phyloP scores from a whole-genome alignment of 305 asterid species.

The Ruellia speciosa region DNA sequence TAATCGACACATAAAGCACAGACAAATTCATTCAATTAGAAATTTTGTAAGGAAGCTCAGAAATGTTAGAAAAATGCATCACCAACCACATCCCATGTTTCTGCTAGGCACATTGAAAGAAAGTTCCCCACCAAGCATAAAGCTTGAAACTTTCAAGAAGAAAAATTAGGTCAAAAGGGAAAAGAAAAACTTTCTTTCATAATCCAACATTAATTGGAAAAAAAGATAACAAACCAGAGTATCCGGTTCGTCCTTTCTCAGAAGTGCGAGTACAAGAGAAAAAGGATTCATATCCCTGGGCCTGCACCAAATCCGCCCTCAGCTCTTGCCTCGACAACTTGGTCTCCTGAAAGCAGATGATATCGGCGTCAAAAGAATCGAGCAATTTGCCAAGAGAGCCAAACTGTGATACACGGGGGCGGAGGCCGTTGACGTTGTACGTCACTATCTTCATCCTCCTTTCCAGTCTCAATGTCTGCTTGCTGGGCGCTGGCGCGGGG shows the following conservation, averaged over 20 bases:
- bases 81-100: background rate
- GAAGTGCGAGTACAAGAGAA: slow-evolving; percentile 78
- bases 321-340: slow-evolving; percentile 69
- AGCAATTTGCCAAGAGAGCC: slow-evolving; percentile 73
- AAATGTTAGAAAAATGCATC: too few species aligned
- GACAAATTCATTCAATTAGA: too few species aligned
- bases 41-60: background rate
- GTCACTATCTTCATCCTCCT: slow-evolving; percentile 76
- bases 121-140: background rate
- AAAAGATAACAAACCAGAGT: slow-evolving; percentile 45
- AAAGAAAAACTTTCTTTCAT: background rate
- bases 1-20: background rate
- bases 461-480: too few species aligned
- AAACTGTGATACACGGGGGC: slow-evolving; percentile 73
- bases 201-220: background rate
- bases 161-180: background rate
- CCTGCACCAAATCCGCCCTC: slow-evolving; percentile 69
- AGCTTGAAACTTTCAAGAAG: background rate
- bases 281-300: slow-evolving; percentile 91
- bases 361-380: slow-evolving; percentile 76
- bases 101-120: background rate
- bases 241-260: slow-evolving; percentile 78
- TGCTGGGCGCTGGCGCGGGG: too few species aligned
- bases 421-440: slow-evolving; percentile 79
- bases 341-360: slow-evolving; percentile 90